phyloP scores from a whole-genome alignment of 331 rosid genomes.

The Cucumis variabilis region DNA sequence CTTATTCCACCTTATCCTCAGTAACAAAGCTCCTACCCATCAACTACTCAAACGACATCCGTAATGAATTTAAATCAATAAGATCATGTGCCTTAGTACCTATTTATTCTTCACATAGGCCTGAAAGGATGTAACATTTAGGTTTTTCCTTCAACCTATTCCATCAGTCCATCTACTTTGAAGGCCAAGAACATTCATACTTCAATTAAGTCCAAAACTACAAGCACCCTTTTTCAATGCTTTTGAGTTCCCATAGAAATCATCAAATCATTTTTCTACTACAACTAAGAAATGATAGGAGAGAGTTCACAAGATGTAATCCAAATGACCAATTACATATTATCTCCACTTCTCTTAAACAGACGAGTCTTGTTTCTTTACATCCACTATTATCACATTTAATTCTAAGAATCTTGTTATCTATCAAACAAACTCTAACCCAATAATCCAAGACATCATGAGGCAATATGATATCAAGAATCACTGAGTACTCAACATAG shows the following conservation, averaged over 20 bases:
- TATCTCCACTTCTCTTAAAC: background rate
- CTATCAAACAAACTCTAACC: background rate
- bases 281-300: too few species aligned
- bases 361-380: background rate
- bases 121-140: background rate
- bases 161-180: background rate
- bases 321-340: background rate
- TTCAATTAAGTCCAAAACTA: background rate
- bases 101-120: background rate
- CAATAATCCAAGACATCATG: slow-evolving; percentile 1
- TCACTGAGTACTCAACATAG: background rate
- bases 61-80: background rate
- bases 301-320: too few species aligned
- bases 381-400: background rate
- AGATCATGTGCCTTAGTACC: background rate
- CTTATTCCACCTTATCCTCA: background rate
- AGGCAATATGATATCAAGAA: background rate
- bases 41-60: too few species aligned
- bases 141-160: background rate
- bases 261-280: too few species aligned
- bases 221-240: background rate
- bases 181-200: background rate
- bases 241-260: too few species aligned
- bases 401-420: background rate
- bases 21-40: background rate